Conservation (phyloP, 2,329 filamentous ascomycete genomes). For the Fusarium verrucosum region DNA sequence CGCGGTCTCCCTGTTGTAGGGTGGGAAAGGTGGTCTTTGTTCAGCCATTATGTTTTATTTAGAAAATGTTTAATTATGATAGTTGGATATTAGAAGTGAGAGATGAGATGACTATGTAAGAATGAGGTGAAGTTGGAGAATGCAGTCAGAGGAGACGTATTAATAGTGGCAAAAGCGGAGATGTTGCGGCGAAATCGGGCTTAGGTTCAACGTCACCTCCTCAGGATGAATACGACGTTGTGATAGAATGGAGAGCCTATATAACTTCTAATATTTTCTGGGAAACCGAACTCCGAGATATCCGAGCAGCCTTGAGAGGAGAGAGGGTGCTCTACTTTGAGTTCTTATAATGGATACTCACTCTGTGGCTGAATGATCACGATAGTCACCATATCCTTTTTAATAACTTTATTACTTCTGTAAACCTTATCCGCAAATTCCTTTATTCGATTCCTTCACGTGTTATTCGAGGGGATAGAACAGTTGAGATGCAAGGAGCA, state of each 20-base stretch:
- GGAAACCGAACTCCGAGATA: not conserved
- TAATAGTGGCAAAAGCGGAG: slow-evolving; percentile 1
- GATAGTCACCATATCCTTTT: not conserved
- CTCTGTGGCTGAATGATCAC: not conserved
- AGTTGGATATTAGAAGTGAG: not conserved
- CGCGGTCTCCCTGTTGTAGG: slow-evolving; percentile 78
- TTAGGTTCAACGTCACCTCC: not conserved
- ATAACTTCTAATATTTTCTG: not conserved
- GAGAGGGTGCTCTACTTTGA: no score
- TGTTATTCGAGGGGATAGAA: no score
- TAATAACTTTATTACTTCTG: not conserved
- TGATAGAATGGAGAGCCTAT: not conserved
- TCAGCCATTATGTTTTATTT: slow-evolving; percentile 16
- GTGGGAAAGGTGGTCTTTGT: slow-evolving; percentile 64
- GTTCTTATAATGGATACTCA: no score
- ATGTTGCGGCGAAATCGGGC: slow-evolving; percentile 1
- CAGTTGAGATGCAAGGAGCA: no score
- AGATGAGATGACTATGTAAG: not conserved
- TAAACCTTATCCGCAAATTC: not conserved
- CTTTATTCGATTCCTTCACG: not conserved
- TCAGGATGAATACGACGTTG: no score
- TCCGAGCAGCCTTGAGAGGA: not conserved
- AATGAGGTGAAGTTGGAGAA: not conserved
- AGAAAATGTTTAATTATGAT: no score
- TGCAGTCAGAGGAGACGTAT: not conserved